Conservation (phyloP, 2,329 filamentous ascomycete genomes). For the Aureobasidium sp. region DNA sequence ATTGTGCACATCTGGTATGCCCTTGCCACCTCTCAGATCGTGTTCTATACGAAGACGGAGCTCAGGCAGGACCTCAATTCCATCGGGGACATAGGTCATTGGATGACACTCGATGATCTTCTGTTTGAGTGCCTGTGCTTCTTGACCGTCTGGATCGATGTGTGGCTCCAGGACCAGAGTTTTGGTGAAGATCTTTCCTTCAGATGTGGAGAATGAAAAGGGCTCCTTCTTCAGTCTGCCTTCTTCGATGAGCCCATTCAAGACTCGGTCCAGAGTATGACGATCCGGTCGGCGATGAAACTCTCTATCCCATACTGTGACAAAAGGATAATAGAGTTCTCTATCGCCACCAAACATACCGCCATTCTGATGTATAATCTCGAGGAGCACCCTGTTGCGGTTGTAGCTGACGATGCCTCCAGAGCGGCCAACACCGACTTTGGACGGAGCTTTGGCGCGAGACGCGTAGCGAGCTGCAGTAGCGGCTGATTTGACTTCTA, state of each 20-base stretch:
- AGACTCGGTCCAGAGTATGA: constrained; percentile 44
- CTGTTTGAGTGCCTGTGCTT: constrained; percentile 43
- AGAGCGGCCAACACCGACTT: constrained; percentile 20
- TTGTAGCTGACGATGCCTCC: constrained; percentile 40
- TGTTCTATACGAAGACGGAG: constrained; percentile 20
- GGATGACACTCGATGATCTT: constrained; percentile 43
- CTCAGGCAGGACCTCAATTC: constrained; percentile 33
- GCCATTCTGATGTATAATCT: constrained; percentile 47
- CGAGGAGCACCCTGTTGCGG: constrained; percentile 46
- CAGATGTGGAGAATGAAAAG: constrained; percentile 44
- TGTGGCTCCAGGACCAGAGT: constrained; percentile 44
- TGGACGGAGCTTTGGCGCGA: not conserved
- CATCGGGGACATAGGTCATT: constrained; percentile 39
- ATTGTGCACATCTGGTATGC: not conserved
- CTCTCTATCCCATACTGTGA: constrained; percentile 44
- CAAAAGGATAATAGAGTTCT: constrained; percentile 51
- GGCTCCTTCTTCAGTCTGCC: constrained; percentile 47
- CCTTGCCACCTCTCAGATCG: not conserved
- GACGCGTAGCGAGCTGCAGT: not conserved
- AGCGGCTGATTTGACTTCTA: not conserved
- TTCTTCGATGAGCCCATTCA: constrained; percentile 44
- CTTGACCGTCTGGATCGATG: constrained; percentile 37
- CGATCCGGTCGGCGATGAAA: constrained; percentile 43
- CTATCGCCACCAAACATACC: constrained; percentile 50
- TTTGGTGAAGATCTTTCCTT: constrained; percentile 44